Base-by-base conservation (phyloP, 164 flowering plant genomes). In the Sextonia rubra region DNA sequence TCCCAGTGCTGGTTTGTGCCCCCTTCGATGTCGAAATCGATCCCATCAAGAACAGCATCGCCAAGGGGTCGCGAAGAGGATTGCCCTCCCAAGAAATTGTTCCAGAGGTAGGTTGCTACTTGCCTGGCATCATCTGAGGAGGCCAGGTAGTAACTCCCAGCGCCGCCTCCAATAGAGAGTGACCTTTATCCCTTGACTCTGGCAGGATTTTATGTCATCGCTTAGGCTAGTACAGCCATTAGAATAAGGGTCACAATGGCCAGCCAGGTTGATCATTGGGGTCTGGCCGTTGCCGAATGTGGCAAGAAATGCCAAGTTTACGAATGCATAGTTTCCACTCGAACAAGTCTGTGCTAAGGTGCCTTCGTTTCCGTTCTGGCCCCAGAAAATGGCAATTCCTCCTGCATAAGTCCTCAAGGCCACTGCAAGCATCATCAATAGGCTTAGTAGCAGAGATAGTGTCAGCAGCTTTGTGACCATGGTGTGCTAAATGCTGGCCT, bases 321-420 rank as follows among this genome's bases (percentile, higher is more conserved):
- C 73, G 6, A 58, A 58, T 9, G 66, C 49, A 22, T 71, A 60
- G 15, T 25, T 56, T 12, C 49, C 64, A 12, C 71, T 76, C 29
- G 67, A 71, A 17, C 78, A 76, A 17, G 78, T 47, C 0, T 71
- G 67, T n/a, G 71, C 71, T 3, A 76, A 25, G 62, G 66, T 71
- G 8, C 78, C 68, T 18, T 71, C 74, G 30, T 32, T 24, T 17
- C 26, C 52, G 60, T 60, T 70, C 65, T 75, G 74, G 70, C 78
- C 78, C 78, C 78, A 75, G 66, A 71, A 75, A 23, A 66, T 27
- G 44, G 74, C 74, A 4, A 75, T 70, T 4, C 47, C 49, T 3
- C 65, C 76, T 58, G 23, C 61, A 58, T n/a, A 9, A 18, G 60
- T 5, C 22, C 23, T 18, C 23, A 18, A 23, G 24, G 61, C 61